Percentiles rank a stretch among this genome's conserved stretches.
phyloP scores from a whole-genome alignment of 208 protist genomes.

The Sergeia podlipaevii region DNA sequence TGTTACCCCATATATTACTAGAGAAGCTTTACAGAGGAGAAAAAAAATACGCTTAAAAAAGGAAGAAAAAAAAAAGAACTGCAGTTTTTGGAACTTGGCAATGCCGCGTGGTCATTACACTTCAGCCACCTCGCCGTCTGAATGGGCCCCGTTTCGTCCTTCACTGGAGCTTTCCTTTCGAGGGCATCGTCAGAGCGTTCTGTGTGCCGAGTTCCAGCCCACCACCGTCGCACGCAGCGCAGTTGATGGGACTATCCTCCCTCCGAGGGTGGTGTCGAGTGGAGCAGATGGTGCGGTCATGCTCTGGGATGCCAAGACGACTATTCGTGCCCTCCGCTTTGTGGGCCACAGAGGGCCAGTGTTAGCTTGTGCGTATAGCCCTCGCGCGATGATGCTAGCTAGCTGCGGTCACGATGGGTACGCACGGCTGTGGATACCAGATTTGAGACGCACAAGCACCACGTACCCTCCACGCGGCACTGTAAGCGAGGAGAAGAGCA shows the following conservation, averaged over 20 bases:
- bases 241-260: not conserved
- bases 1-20: slow-evolving; percentile 7
- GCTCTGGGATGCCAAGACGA: slow-evolving; percentile 78
- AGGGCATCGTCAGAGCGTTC: slow-evolving; percentile 62
- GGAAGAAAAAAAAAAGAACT: not conserved
- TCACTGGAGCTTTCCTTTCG: slow-evolving; percentile 73
- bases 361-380: slow-evolving; percentile 42
- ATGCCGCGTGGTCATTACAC: not conserved
- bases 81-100: not conserved
- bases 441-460: slow-evolving; percentile 28
- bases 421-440: slow-evolving; percentile 74
- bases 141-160: slow-evolving; percentile 11
- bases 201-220: slow-evolving; percentile 48
- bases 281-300: slow-evolving; percentile 77
- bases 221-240: not conserved
- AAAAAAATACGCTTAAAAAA: not conserved
- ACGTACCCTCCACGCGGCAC: slow-evolving; percentile 6
- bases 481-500: slow-evolving; percentile 6
- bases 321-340: slow-evolving; percentile 72
- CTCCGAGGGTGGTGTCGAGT: slow-evolving; percentile 57
- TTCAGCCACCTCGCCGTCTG: not conserved
- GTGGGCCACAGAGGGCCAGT: slow-evolving; percentile 76
- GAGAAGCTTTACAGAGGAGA: not conserved
- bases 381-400: slow-evolving; percentile 47
- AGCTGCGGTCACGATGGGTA: slow-evolving; percentile 83